Evolutionary conservation across 139 green algal species (phyloP), one percentile per base, ranked within the genome.

Genomic region (Dunaliella primolecta): DNA sequence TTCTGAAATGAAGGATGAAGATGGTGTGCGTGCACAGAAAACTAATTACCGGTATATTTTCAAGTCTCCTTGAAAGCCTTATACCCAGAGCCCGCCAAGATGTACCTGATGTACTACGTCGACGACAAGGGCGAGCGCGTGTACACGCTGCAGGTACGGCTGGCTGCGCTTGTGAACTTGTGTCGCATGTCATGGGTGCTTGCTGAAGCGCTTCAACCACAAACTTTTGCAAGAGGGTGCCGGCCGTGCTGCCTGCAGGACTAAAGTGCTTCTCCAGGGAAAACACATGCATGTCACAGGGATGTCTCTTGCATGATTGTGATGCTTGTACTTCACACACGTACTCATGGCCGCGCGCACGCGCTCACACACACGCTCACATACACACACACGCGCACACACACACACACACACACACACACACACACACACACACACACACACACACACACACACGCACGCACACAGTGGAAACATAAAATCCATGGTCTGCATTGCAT

Each of bases 41-140:
- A n/a, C n/a, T n/a, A n/a, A n/a, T n/a, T n/a, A n/a, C n/a, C n/a
- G n/a, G n/a, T n/a, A n/a, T n/a, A n/a, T n/a, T n/a, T n/a, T n/a
- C n/a, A n/a, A n/a, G n/a, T n/a, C n/a, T n/a, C n/a, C n/a, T n/a
- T n/a, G n/a, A n/a, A n/a, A n/a, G n/a, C n/a, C n/a, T n/a, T n/a
- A n/a, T n/a, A n/a, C n/a, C n/a, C n/a, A n/a, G n/a, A n/a, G n/a
- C n/a, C n/a, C n/a, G 75, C 0, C 75, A 89, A 21, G 46, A 99
- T 99, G 97, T 99, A 99, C 85, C 89, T 99, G 3, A 99, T 98
- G 97, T 98, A 96, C 78, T 99, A 97, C 81, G 81, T 89, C 1
- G 92, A 98, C 81, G 95, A 96, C 0, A 84, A 93, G n/a, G 96
- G 96, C 76, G 93, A 96, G 31, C 92, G 96, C 15, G 91, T 97